Conservation (phyloP, 768 basidiomycete species). For the Coprinellus aureogranulatus region DNA sequence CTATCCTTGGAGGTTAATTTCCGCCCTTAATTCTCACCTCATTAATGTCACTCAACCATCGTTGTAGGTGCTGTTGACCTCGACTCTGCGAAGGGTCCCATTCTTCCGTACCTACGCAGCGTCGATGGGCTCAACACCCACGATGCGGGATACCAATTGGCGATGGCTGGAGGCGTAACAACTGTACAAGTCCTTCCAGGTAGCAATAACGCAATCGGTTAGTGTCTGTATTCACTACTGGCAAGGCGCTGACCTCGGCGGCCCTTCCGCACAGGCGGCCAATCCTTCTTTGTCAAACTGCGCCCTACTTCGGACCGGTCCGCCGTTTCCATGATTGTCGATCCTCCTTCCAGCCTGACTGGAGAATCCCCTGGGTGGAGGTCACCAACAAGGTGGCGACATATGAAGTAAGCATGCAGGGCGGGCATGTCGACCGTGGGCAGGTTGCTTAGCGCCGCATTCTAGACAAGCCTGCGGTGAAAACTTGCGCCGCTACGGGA, state of each 20-base stretch:
- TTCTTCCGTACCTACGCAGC: slow-evolving; percentile 75
- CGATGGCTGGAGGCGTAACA: slow-evolving; percentile 87
- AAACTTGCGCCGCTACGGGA: slow-evolving; percentile 44
- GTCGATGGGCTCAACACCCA: slow-evolving; percentile 87
- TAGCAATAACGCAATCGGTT: slow-evolving; percentile 72
- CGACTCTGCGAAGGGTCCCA: slow-evolving; percentile 65
- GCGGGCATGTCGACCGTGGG: background rate
- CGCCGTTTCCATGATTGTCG: slow-evolving; percentile 77
- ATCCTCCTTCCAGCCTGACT: slow-evolving; percentile 69
- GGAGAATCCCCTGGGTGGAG: slow-evolving; percentile 35
- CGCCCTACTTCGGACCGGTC: slow-evolving; percentile 75
- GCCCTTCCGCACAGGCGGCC: slow-evolving; percentile 56
- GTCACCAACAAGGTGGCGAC: slow-evolving; percentile 63
- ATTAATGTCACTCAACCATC: background rate
- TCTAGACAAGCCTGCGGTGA: slow-evolving; percentile 66
- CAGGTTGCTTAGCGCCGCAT: slow-evolving; percentile 7
- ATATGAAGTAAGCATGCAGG: slow-evolving; percentile 62
- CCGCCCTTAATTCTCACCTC: slow-evolving; percentile 1
- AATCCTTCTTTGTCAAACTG: slow-evolving; percentile 84
- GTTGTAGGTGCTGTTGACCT: slow-evolving; percentile 49
- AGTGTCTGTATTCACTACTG: background rate
- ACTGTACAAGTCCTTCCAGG: slow-evolving; percentile 82
- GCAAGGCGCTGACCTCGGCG: background rate
- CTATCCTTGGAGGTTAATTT: slow-evolving; percentile 44
- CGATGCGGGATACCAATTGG: slow-evolving; percentile 68